Base-by-base conservation (phyloP, 129 eudicot species). In the Oenanthe sinensis region DNA sequence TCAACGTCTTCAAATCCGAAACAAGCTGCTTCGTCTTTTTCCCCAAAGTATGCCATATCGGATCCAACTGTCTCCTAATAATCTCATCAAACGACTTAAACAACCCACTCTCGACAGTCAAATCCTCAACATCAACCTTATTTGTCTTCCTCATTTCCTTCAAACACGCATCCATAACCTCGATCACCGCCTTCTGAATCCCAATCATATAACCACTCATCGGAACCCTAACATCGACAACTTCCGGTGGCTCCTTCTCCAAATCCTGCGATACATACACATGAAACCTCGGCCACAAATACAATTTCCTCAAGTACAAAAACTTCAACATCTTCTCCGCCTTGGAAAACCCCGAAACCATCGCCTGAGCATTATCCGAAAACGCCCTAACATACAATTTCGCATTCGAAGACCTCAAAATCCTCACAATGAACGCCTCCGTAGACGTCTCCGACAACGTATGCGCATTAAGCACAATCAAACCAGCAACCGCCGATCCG, bases 61-160 rank as follows among this genome's bases (percentile, higher is more conserved):
- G 99, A 84, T 95, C 97, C 84, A 95, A 82, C 80, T 95, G 97
- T 65, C 92, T 81, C 80, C 96, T 88, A 68, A 92, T 88, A 82
- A 95, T 95, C 91, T 92, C 99, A 84, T 95, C 99, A 87, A 96
- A 92, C 5, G 97, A 92, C 90, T 96, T 96, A 67, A 92, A 96
- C 87, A 96, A 88, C 3, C 97, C 93, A 73, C 91, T 96, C 84
- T 92, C 99, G 20, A 96, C 97, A 8, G 97, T 96, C 82, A 96
- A 84, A 82, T 96, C 99, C 79, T 92, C 99, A 75, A 92, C 92
- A 60, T 96, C 99, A 79, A 96, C 99, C 90, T 92, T 96, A 77
- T 92, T 92, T 45, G 96, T 96, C 87, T 90, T 96, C 93, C 95
- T 84, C 97, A 96, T 92, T 88, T 96, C 99, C 88, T 92, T 96